These are phyloP conservation scores for Nicotiana otophora DNA, from an alignment of 257 asterid species.

Conservation along the genomic window DNA sequence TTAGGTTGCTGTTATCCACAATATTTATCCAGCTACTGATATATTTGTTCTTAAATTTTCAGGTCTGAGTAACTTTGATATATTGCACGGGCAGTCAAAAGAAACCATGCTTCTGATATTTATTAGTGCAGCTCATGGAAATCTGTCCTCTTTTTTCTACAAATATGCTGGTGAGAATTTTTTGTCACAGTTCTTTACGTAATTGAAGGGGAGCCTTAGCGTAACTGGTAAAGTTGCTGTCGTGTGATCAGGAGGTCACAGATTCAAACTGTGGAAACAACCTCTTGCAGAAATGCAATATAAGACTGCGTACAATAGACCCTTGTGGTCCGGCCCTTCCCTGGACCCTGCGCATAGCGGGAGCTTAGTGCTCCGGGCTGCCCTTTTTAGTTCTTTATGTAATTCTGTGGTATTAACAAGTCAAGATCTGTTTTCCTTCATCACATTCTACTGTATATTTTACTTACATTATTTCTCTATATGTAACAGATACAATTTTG, in stretches of 20 bases:
- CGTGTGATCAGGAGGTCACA: too few species aligned
- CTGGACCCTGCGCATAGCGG: too few species aligned
- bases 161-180: constrained; percentile 86
- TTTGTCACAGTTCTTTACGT: too few species aligned
- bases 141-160: constrained; percentile 92
- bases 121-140: constrained; percentile 94
- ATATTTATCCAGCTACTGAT: not conserved
- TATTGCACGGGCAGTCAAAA: constrained; percentile 85
- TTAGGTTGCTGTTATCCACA: not conserved
- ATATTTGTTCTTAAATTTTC: constrained; percentile 23
- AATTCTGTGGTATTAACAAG: too few species aligned
- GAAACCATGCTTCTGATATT: constrained; percentile 92
- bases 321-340: too few species aligned
- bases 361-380: too few species aligned
- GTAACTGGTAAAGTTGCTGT: too few species aligned
- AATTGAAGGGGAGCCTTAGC: too few species aligned
- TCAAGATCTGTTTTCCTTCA: not conserved
- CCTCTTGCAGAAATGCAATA: too few species aligned
- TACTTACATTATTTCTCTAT: not conserved
- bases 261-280: too few species aligned
- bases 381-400: too few species aligned
- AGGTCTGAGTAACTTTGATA: constrained; percentile 88
- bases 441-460: not conserved
- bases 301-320: too few species aligned
- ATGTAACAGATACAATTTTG: constrained; percentile 61